Conservation (phyloP, 2,329 filamentous ascomycete genomes). For the Cladosporium sp. region DNA sequence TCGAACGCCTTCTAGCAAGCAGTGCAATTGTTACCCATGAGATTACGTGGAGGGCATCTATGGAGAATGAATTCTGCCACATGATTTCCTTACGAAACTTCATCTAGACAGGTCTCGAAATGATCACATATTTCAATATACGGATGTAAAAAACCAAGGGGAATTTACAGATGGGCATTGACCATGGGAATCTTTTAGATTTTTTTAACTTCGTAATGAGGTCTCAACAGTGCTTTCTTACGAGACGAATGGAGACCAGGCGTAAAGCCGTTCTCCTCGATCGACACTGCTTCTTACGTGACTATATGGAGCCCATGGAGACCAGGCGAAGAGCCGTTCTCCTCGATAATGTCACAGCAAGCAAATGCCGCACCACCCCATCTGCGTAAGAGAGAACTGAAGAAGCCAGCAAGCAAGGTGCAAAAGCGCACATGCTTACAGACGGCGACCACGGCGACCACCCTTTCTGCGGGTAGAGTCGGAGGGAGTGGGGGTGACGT, state of each 20-base stretch:
- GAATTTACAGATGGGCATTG: not conserved
- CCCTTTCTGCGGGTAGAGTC: constrained; percentile 99
- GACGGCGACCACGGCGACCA: constrained; percentile 99
- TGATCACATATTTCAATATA: no score
- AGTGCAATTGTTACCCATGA: no score
- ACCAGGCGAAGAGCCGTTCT: constrained; percentile 37
- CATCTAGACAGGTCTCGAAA: no score
- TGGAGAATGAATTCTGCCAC: no score
- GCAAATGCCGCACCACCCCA: constrained; percentile 24
- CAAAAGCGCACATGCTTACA: constrained; percentile 50
- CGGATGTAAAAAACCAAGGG: no score
- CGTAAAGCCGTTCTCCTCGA: constrained; percentile 35
- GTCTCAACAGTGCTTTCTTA: constrained; percentile 4
- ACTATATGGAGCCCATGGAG: constrained; percentile 25
- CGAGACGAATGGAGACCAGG: constrained; percentile 31
- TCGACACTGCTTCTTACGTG: constrained; percentile 17
- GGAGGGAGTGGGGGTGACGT: constrained; percentile 98
- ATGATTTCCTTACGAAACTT: no score
- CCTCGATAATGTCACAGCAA: constrained; percentile 36
- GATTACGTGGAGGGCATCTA: no score
- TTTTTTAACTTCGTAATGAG: constrained; percentile 9
- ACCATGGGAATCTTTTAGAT: constrained; percentile 7
- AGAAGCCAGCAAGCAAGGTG: constrained; percentile 13
- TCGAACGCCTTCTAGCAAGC: no score
- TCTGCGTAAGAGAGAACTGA: constrained; percentile 13